Evolutionary conservation across 1,284 basidiomycete species (phyloP), one percentile per base, ranked within the genome.

Genomic region (Taiwanofungus camphoratus): DNA sequence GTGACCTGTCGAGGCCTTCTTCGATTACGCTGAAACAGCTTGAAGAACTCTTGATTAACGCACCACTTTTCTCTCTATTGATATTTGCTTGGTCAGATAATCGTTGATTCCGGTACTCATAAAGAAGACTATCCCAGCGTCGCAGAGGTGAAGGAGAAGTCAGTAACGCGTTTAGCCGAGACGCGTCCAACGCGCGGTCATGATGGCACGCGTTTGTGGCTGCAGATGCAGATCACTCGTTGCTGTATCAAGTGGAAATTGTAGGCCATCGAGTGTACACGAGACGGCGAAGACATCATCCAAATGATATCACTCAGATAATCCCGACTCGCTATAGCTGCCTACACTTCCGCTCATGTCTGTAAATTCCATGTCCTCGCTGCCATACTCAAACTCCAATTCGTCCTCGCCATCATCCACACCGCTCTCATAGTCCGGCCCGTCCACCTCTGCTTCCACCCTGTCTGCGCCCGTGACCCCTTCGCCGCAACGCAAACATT

Each of bases 401-500:
- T 43, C 43, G 16, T 32, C 43, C 2, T 44, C 42, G 9, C 36
- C 44, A 19, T 55, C 55, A 12, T 58, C 56, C 42, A 53, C 52
- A 7, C 58, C 59, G 42, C 55, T 58, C 52, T 50, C 48, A 35
- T 59, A 59, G 20, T 59, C 54, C 20, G 54, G 50, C 9, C 52
- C 59, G 29, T 66, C 64, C 16, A 53, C 69, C 66, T 60, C 73
- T 57, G 56, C 58, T 48, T 65, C 63, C 6, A 66, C 54, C 22
- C 76, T 64, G 39, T 84, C 78, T 4, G 76, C 79, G 42, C 68
- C 69, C 41, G 63, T 68, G 11, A 89, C 81, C 2, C 60, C 61
- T 46, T 77, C 71, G 5, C 72, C 73, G 58, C 92, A 95, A 35
- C 91, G 71, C 44, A 93, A 61, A 62, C 92, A 95, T 50, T 79